A percentile compares a stretch with the other conserved stretches of the same genome.
phyloP scores from a whole-genome alignment of 2,329 filamentous ascomycete genomes.

The Lithohypha guttulata region DNA sequence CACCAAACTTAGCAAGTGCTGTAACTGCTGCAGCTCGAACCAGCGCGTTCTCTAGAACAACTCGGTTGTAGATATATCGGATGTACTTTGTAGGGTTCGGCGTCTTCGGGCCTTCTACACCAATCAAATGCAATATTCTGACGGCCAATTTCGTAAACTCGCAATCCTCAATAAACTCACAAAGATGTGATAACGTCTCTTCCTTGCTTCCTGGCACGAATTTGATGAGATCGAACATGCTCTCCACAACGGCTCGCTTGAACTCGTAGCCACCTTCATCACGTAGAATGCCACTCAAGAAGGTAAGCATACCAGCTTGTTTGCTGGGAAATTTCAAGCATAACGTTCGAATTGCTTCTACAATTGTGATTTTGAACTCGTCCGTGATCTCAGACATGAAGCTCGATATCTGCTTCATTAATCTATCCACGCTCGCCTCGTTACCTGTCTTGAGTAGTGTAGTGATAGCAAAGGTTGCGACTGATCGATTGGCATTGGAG shows the following conservation, averaged over 20 bases:
- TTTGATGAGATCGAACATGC: slow-evolving; percentile 98
- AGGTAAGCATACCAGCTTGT: slow-evolving; percentile 93
- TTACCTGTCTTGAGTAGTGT: slow-evolving; percentile 97
- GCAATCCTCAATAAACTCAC: slow-evolving; percentile 98
- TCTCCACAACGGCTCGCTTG: slow-evolving; percentile 94
- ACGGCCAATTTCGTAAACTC: slow-evolving; percentile 98
- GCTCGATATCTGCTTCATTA: slow-evolving; percentile 97
- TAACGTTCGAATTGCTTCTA: slow-evolving; percentile 91
- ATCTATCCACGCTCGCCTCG: slow-evolving; percentile 86
- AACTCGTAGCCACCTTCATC: slow-evolving; percentile 98
- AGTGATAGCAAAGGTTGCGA: slow-evolving; percentile 96
- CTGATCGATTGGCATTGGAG: slow-evolving; percentile 91
- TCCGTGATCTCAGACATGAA: slow-evolving; percentile 99
- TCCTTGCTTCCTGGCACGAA: slow-evolving; percentile 83
- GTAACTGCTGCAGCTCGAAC: slow-evolving; percentile 92
- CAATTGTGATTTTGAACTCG: slow-evolving; percentile 99
- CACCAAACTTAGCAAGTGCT: slow-evolving; percentile 90
- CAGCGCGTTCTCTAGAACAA: slow-evolving; percentile 93
- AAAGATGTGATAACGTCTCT: slow-evolving; percentile 82
- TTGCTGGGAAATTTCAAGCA: slow-evolving; percentile 98
- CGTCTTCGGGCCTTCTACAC: slow-evolving; percentile 88
- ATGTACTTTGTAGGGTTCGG: slow-evolving; percentile 97
- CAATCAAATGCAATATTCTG: slow-evolving; percentile 84
- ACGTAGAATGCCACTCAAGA: slow-evolving; percentile 90
- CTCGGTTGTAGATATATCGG: slow-evolving; percentile 97